These are phyloP conservation scores for Apiotrichum sp. DNA, from an alignment of 1,284 basidiomycete species.

Conservation along the genomic window DNA sequence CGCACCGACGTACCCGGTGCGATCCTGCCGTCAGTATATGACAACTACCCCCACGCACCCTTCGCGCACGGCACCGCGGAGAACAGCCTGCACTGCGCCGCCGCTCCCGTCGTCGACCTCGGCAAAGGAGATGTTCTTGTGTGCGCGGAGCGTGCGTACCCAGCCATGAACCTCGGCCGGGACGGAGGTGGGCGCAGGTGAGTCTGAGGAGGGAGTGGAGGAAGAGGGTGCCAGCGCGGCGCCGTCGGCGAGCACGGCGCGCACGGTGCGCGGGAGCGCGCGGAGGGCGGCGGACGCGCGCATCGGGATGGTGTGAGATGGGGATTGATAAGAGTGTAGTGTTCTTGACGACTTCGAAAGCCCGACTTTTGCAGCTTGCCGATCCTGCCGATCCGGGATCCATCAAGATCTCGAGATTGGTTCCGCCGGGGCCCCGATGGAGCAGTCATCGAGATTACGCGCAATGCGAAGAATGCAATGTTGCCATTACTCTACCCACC, in stretches of 20 bases:
- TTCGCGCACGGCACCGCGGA: slow-evolving; percentile 49
- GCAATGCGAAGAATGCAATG: too few species aligned
- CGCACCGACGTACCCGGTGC: slow-evolving; percentile 67
- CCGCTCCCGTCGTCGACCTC: slow-evolving; percentile 76
- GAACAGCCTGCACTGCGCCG: slow-evolving; percentile 68
- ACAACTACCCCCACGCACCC: slow-evolving; percentile 25
- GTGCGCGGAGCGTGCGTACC: slow-evolving; percentile 73
- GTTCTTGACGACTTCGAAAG: too few species aligned
- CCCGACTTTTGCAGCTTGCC: too few species aligned
- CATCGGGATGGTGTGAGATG: neutral
- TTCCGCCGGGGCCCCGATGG: too few species aligned
- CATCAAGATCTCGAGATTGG: too few species aligned
- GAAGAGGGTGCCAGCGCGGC: too few species aligned
- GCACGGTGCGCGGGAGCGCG: slow-evolving; percentile 6
- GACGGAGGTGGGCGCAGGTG: neutral
- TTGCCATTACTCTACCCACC: neutral
- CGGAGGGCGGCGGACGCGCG: neutral
- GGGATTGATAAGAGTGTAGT: too few species aligned
- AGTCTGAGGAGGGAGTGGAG: too few species aligned
- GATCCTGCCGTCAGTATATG: slow-evolving; percentile 36
- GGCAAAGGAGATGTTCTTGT: slow-evolving; percentile 80
- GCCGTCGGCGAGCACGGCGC: neutral
- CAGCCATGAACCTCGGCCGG: slow-evolving; percentile 56
- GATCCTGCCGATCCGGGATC: too few species aligned
- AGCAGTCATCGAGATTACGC: too few species aligned